Evolutionary conservation across 371 early-diverging fungal genomes (phyloP), one percentile per base, ranked within the genome.

Genomic region (Zychaea mexicana): DNA sequence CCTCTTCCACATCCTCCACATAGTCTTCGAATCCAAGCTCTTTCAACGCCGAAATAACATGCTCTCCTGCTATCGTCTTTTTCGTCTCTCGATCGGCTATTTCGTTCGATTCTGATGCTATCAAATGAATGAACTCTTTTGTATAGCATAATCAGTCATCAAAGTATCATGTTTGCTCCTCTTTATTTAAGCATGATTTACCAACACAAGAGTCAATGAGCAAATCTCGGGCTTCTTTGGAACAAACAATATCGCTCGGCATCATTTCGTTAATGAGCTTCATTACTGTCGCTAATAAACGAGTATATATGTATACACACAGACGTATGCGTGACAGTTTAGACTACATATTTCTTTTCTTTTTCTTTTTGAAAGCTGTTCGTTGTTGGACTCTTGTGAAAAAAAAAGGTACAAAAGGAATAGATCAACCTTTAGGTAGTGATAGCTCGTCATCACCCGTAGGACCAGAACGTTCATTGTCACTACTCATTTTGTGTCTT

Each of bases 31-130:
- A 99, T 0, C 98, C 99, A n/a, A 97, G 86, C 17, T 87, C 92
- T 76, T 92, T 86, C 49, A 99, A 79, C 5, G 99, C 96, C 7
- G 89, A 70, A 36, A 96, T 82, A 7, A 99, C 92, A 76, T 99
- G 99, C 65, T 99, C 98, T 22, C 96, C 95, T 0, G 94, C 92
- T 62, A 99, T 99, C 2, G 99, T 99, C 83, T 99, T 99, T 74
- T 96, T 97, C 13, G 91, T 85, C 61, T 97, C 97, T 70, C 95
- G 96, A 73, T 99, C 99, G 76, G 98, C 98, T 21, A 94, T 90
- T 45, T 96, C 96, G 78, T 99, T 99, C 12, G 99, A 95, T 66
- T 96, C 95, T 1, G 94, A 89, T 15, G 96, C 94, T 36, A 96
- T 80, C 68, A 97, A 77, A 60, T 97, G 97, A 45, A 98, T 95